phyloP scores from a whole-genome alignment of 345 rosid genomes.

The Euclidium syriacum region DNA sequence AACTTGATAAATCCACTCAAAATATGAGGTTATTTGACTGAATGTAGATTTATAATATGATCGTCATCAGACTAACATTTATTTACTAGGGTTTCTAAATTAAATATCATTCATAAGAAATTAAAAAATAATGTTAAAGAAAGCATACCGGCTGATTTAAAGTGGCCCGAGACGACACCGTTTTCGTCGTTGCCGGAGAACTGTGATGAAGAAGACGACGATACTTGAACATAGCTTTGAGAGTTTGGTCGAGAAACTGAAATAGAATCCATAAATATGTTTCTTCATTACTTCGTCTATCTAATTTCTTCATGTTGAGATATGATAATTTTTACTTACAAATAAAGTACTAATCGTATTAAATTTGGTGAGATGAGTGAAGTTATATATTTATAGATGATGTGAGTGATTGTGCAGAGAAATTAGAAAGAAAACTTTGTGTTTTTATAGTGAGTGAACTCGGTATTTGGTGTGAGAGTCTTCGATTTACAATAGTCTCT shows the following conservation, averaged over 20 bases:
- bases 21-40: background rate
- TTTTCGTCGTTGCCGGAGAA: background rate
- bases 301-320: constrained; percentile 6
- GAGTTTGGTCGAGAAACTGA: constrained; percentile 3
- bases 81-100: too few relatives aligned
- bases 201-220: constrained; percentile 10
- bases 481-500: too few relatives aligned
- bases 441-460: constrained; percentile 18
- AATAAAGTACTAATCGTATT: too few relatives aligned
- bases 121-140: background rate
- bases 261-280: constrained; percentile 3
- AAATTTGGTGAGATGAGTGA: constrained; percentile 4
- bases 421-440: background rate
- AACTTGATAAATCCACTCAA: background rate
- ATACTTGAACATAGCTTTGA: constrained; percentile 12
- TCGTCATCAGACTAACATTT: too few relatives aligned
- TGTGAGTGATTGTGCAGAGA: background rate
- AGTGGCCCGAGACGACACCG: background rate
- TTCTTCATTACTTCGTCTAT: constrained; percentile 1
- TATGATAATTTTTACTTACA: background rate
- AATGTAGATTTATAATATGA: background rate
- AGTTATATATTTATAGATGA: background rate
- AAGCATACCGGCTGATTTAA: constrained; percentile 18
- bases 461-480: constrained; percentile 21
- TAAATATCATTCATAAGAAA: too few relatives aligned